These are phyloP conservation scores for Meripilus lineatus DNA, from an alignment of 1,284 basidiomycete genomes.

Conservation along the genomic window DNA sequence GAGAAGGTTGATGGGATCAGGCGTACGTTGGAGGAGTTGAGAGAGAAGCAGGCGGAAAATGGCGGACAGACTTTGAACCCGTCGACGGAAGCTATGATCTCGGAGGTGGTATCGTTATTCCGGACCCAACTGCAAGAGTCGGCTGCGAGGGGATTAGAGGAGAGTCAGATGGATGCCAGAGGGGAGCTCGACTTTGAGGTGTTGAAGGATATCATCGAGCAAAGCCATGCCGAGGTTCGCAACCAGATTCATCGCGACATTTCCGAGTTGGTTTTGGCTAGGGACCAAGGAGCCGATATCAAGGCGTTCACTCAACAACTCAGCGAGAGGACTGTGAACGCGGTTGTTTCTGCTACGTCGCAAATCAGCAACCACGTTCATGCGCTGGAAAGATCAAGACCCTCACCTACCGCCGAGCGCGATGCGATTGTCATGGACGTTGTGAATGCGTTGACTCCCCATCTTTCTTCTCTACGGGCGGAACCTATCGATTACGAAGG, in stretches of 20 bases:
- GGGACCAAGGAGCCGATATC: constrained; percentile 18
- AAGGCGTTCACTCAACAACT: constrained; percentile 48
- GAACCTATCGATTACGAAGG: constrained; percentile 73
- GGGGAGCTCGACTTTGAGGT: constrained; percentile 75
- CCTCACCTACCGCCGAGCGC: constrained; percentile 38
- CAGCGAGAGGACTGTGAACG: constrained; percentile 47
- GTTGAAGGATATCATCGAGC: constrained; percentile 63
- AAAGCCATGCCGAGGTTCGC: constrained; percentile 58
- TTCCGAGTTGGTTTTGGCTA: constrained; percentile 35
- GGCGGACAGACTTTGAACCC: constrained; percentile 30
- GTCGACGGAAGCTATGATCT: constrained; percentile 53
- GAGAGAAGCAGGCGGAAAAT: background rate
- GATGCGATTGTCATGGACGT: constrained; percentile 56
- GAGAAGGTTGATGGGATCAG: constrained; percentile 56
- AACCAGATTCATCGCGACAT: constrained; percentile 56
- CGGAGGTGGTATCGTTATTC: constrained; percentile 64
- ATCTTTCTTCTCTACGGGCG: constrained; percentile 49
- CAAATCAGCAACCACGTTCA: constrained; percentile 61
- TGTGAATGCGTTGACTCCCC: constrained; percentile 54
- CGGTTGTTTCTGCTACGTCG: constrained; percentile 54
- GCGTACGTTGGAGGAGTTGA: constrained; percentile 2
- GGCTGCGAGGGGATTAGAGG: constrained; percentile 52
- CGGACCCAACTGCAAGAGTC: constrained; percentile 61
- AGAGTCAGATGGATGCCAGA: constrained; percentile 62
- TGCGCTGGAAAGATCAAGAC: constrained; percentile 37